Percentiles rank a stretch among this genome's conserved stretches.
Evolutionary conservation across 2,329 filamentous ascomycete genomes (phyloP).

Genomic region (Aphanoascus verrucosus): DNA sequence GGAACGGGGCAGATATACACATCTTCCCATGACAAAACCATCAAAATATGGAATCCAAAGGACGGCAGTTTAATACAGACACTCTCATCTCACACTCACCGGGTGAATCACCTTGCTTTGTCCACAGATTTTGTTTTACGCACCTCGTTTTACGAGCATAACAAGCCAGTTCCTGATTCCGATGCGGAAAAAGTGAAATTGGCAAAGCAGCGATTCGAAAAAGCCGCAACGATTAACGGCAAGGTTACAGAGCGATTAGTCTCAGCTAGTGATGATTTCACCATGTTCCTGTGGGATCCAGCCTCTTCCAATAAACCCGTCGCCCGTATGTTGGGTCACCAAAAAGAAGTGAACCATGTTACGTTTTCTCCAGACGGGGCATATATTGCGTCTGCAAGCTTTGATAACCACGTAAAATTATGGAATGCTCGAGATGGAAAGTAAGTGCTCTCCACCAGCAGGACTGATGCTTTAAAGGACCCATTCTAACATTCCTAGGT

Average conservation of each 20-base stretch:
- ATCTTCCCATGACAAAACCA: constrained; percentile 78
- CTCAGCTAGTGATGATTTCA: constrained; percentile 89
- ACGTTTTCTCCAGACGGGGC: constrained; percentile 84
- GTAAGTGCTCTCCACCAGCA: constrained; percentile 22
- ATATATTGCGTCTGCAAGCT: constrained; percentile 76
- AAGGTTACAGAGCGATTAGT: constrained; percentile 73
- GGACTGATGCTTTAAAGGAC: constrained; percentile 14
- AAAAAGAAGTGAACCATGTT: constrained; percentile 94
- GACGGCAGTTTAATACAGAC: constrained; percentile 72
- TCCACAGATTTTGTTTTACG: constrained; percentile 85
- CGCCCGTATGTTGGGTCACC: constrained; percentile 80
- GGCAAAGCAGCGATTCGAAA: constrained; percentile 73
- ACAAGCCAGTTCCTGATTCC: constrained; percentile 55
- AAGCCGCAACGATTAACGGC: constrained; percentile 66
- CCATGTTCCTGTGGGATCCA: constrained; percentile 92
- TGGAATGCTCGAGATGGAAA: constrained; percentile 68
- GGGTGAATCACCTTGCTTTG: constrained; percentile 89
- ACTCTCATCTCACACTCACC: constrained; percentile 73
- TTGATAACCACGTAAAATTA: constrained; percentile 90
- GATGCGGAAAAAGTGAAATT: constrained; percentile 61
- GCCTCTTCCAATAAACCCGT: constrained; percentile 68
- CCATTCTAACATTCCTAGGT: constrained; percentile 40
- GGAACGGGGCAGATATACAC: constrained; percentile 79
- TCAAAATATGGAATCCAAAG: constrained; percentile 78
- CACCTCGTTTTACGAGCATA: constrained; percentile 79